Evolutionary conservation across 2,329 filamentous ascomycete species (phyloP).

Genomic region (Cadophora sp.): DNA sequence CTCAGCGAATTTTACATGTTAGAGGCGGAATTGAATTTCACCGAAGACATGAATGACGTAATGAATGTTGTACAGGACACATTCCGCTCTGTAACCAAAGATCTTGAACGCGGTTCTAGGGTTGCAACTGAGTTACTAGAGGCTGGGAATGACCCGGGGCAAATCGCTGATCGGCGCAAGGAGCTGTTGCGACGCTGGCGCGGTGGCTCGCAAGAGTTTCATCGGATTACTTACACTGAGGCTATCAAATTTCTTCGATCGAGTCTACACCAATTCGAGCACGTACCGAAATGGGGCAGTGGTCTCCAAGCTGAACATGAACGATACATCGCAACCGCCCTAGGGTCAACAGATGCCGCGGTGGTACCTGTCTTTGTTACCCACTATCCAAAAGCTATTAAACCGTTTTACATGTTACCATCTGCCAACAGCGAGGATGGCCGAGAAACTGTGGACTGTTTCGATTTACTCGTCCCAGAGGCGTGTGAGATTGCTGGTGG

Average conservation of each 20-base stretch:
- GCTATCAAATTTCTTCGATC: slow-evolving; percentile 74
- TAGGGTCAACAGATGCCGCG: slow-evolving; percentile 49
- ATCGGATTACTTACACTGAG: slow-evolving; percentile 81
- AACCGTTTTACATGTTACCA: slow-evolving; percentile 89
- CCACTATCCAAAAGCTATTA: slow-evolving; percentile 85
- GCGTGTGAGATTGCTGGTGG: slow-evolving; percentile 73
- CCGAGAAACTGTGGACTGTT: slow-evolving; percentile 67
- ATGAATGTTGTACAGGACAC: slow-evolving; percentile 84
- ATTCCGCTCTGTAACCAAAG: slow-evolving; percentile 62
- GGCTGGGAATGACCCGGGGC: background rate
- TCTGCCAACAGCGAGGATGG: slow-evolving; percentile 45
- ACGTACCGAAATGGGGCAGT: slow-evolving; percentile 71
- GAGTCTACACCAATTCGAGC: slow-evolving; percentile 67
- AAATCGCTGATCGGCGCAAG: slow-evolving; percentile 33
- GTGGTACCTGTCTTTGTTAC: slow-evolving; percentile 83
- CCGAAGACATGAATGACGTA: slow-evolving; percentile 70
- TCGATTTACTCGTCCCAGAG: slow-evolving; percentile 74
- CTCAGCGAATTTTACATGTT: slow-evolving; percentile 99
- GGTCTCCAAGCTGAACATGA: slow-evolving; percentile 93
- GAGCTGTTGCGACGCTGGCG: slow-evolving; percentile 74
- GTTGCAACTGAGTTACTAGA: slow-evolving; percentile 59
- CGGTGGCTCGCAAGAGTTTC: slow-evolving; percentile 72
- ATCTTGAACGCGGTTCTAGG: slow-evolving; percentile 46
- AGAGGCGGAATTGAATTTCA: slow-evolving; percentile 87
- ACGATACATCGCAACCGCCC: slow-evolving; percentile 75